Percentiles rank a stretch among this genome's conserved stretches.
These are phyloP conservation scores for Trichoderma hamatum DNA, from an alignment of 2,329 filamentous ascomycete species.

Conservation along the genomic window DNA sequence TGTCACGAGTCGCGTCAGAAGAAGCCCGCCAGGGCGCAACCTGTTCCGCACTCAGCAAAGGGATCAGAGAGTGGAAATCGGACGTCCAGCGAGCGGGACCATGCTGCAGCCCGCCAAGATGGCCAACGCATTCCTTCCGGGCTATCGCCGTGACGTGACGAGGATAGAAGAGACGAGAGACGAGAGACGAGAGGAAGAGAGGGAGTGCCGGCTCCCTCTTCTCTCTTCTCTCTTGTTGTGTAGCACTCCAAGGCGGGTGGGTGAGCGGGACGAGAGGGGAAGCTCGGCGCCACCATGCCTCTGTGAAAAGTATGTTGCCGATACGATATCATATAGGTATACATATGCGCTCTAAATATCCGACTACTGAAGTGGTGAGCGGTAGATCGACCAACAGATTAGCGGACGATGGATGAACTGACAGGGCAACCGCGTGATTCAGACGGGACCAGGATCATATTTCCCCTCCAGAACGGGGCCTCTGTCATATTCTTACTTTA, in stretches of 20 bases:
- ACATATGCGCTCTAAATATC: neutral
- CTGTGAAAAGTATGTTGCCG: conserved; percentile 1
- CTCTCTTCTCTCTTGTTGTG: neutral
- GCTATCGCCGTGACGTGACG: neutral
- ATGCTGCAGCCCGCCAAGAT: neutral
- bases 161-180: neutral
- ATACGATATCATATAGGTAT: neutral
- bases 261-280: conserved; percentile 8
- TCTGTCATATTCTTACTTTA: neutral
- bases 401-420: conserved; percentile 2
- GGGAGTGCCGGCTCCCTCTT: neutral
- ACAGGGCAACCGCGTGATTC: neutral
- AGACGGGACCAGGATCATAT: neutral
- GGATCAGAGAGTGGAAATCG: neutral
- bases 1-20: neutral
- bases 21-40: neutral
- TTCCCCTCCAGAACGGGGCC: neutral
- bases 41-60: neutral
- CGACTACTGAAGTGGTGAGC: neutral
- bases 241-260: neutral
- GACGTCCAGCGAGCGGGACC: neutral
- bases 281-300: conserved; percentile 23
- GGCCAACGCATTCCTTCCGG: conserved; percentile 11
- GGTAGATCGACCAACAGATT: conserved; percentile 21
- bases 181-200: neutral